phyloP scores from a whole-genome alignment of 306 rosid species.

The Acacia confusa region DNA sequence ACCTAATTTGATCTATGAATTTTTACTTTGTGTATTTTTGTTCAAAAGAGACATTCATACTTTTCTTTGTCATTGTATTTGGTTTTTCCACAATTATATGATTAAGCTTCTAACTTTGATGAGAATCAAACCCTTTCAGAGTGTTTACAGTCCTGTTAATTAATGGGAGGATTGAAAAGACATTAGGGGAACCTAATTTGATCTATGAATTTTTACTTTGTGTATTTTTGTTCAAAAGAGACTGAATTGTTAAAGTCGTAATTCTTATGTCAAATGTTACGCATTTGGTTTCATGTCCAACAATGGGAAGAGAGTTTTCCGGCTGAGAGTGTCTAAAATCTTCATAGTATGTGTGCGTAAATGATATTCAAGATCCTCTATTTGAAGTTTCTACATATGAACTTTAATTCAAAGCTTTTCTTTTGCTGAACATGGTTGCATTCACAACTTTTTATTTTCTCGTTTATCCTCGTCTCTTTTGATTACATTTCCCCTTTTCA shows the following conservation, averaged over 20 bases:
- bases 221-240: background rate
- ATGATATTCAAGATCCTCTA: slow-evolving; percentile 21
- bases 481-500: background rate
- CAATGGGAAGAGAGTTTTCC: background rate
- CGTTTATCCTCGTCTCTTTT: background rate
- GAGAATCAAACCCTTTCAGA: background rate
- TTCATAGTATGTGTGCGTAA: background rate
- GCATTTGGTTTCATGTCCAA: slow-evolving; percentile 11
- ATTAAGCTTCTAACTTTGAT: background rate
- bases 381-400: background rate
- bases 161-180: background rate
- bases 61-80: background rate
- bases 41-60: too few species aligned
- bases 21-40: background rate
- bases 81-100: background rate
- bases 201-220: background rate
- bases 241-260: background rate
- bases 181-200: slow-evolving; percentile 17
- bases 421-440: slow-evolving; percentile 6
- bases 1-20: background rate
- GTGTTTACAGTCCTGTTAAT: background rate
- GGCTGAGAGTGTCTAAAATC: background rate
- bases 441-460: background rate
- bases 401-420: slow-evolving; percentile 7
- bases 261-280: background rate